These are phyloP conservation scores for Gautieria morchelliformis DNA, from an alignment of 768 basidiomycete genomes.

Conservation along the genomic window DNA sequence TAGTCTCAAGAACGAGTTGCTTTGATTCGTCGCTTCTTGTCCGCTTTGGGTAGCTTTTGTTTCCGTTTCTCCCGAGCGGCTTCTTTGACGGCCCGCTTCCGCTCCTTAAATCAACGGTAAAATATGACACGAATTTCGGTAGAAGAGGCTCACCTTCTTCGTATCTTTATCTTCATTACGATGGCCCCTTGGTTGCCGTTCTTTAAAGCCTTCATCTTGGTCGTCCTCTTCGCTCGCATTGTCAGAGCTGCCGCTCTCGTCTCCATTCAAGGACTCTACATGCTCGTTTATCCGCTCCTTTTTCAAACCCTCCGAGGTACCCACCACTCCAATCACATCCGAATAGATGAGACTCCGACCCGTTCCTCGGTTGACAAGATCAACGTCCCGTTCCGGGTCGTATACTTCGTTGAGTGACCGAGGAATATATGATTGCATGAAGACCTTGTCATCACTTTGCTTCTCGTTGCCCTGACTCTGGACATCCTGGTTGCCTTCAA, in stretches of 20 bases:
- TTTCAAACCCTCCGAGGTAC: slow-evolving; percentile 15
- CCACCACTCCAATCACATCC: slow-evolving; percentile 73
- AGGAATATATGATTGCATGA: slow-evolving; percentile 87
- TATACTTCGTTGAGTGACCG: slow-evolving; percentile 86
- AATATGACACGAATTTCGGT: slow-evolving; percentile 10
- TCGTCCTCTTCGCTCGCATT: slow-evolving; percentile 15
- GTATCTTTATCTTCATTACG: slow-evolving; percentile 85
- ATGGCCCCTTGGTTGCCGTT: slow-evolving; percentile 71
- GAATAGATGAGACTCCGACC: slow-evolving; percentile 76
- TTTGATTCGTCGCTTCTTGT: slow-evolving; percentile 84
- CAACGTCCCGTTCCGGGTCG: slow-evolving; percentile 91
- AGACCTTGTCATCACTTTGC: slow-evolving; percentile 79
- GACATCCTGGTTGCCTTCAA: slow-evolving; percentile 12
- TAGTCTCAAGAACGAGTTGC: slow-evolving; percentile 12
- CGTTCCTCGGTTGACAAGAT: slow-evolving; percentile 58
- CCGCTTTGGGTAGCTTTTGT: slow-evolving; percentile 90
- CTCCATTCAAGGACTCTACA: slow-evolving; percentile 26
- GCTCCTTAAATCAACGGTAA: slow-evolving; percentile 45
- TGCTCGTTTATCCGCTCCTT: slow-evolving; percentile 15
- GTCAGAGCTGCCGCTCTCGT: slow-evolving; percentile 25
- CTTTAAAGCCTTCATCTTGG: slow-evolving; percentile 26
- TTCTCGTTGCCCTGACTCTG: slow-evolving; percentile 13
- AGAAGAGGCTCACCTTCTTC: slow-evolving; percentile 56
- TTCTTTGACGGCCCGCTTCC: slow-evolving; percentile 83
- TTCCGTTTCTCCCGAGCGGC: slow-evolving; percentile 84